Conservation (phyloP, 805 yeast genomes). For the Candida nonsorbophila region DNA sequence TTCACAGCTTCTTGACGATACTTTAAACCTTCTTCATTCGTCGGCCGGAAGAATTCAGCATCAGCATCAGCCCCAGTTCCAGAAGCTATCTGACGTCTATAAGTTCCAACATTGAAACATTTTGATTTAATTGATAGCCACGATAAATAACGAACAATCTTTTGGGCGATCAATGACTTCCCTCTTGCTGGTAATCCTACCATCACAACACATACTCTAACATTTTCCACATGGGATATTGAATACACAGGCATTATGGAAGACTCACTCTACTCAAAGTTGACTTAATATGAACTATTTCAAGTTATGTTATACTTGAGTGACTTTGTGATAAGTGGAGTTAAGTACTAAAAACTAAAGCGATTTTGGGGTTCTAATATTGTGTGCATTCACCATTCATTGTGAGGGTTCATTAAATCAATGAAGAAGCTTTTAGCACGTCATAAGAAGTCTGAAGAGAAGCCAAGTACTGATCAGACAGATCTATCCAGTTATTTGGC, state of each 20-base stretch:
- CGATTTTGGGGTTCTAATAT: too few species aligned
- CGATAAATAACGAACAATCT: slow-evolving; percentile 83
- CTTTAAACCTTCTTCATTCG: slow-evolving; percentile 58
- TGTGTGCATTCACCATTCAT: too few species aligned
- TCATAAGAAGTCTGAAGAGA: slow-evolving; percentile 6
- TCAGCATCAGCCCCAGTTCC: slow-evolving; percentile 50
- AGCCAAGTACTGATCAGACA: not conserved
- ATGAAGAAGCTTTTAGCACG: slow-evolving; percentile 14
- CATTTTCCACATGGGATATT: slow-evolving; percentile 58
- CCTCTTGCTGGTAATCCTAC: slow-evolving; percentile 91
- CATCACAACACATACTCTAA: slow-evolving; percentile 81
- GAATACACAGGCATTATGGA: slow-evolving; percentile 49
- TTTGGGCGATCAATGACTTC: slow-evolving; percentile 89
- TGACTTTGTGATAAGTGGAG: too few species aligned
- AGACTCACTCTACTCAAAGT: too few species aligned
- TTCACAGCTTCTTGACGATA: slow-evolving; percentile 66
- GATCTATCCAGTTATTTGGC: slow-evolving; percentile 1
- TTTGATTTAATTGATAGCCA: slow-evolving; percentile 88
- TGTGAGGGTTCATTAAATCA: too few species aligned
- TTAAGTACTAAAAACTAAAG: too few species aligned
- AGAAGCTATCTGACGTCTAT: slow-evolving; percentile 54
- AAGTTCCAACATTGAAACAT: slow-evolving; percentile 85
- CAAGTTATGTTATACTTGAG: too few species aligned
- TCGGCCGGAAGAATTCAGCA: slow-evolving; percentile 72
- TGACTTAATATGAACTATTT: too few species aligned